Conservation (phyloP, 1,139 yeast species). For the Pichia sp. region DNA sequence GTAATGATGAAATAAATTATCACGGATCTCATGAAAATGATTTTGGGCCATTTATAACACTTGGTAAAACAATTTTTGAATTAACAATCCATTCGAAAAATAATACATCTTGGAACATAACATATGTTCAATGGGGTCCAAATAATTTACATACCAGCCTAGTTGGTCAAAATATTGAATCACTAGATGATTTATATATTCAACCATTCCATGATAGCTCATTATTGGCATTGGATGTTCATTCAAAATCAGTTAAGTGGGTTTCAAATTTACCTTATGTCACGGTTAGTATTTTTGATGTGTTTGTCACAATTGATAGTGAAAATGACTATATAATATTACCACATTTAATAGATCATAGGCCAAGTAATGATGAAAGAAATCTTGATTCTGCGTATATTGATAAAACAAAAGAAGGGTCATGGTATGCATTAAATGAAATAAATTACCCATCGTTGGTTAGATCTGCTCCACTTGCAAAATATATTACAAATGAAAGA, state of each 20-base stretch:
- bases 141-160: conserved; percentile 76
- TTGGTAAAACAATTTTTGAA: conserved; percentile 54
- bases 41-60: conserved; percentile 32
- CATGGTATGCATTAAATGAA: conserved; percentile 88
- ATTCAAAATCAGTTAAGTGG: conserved; percentile 73
- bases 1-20: conserved; percentile 4
- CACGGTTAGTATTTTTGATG: conserved; percentile 69
- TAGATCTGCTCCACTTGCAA: conserved; percentile 67
- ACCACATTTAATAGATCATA: conserved; percentile 52
- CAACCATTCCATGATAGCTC: conserved; percentile 80
- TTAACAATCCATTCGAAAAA: conserved; percentile 59
- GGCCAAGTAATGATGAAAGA: conserved; percentile 1
- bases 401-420: conserved; percentile 56
- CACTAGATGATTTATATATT: conserved; percentile 67
- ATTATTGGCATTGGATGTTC: conserved; percentile 57
- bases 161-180: conserved; percentile 40
- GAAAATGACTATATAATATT: conserved; percentile 37
- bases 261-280: conserved; percentile 59
- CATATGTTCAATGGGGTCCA: conserved; percentile 90
- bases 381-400: conserved; percentile 45
- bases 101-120: conserved; percentile 76
- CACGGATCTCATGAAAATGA: conserved; percentile 10
- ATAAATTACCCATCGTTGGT: conserved; percentile 72
- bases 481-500: conserved; percentile 42
- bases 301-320: conserved; percentile 38